Conservation (phyloP, 768 basidiomycete genomes). For the Dendrothele bispora region DNA sequence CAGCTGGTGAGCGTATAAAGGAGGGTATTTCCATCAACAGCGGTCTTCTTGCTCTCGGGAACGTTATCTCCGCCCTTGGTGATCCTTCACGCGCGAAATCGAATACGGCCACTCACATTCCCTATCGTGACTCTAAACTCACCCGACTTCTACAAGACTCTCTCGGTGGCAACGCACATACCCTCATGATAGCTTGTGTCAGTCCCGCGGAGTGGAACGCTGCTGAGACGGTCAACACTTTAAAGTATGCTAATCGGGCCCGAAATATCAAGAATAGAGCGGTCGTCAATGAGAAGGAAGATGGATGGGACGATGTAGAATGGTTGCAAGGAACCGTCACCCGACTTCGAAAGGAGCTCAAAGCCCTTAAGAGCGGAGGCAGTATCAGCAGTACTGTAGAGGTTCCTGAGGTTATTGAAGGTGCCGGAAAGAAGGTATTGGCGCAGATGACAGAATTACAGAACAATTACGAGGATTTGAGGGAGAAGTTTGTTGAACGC, state of each 20-base stretch:
- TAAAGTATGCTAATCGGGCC: slow-evolving; percentile 97
- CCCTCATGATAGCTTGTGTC: slow-evolving; percentile 98
- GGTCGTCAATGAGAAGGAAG: slow-evolving; percentile 89
- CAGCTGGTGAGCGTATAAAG: slow-evolving; percentile 93
- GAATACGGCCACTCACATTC: slow-evolving; percentile 84
- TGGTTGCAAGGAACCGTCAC: slow-evolving; percentile 89
- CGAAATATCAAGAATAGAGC: slow-evolving; percentile 96
- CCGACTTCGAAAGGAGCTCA: slow-evolving; percentile 86
- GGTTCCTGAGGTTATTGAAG: slow-evolving; percentile 47
- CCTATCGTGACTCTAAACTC: slow-evolving; percentile 98
- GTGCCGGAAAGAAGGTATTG: slow-evolving; percentile 72
- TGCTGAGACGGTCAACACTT: slow-evolving; percentile 88
- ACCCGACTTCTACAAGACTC: slow-evolving; percentile 96
- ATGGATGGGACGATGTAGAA: slow-evolving; percentile 98
- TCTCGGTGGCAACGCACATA: slow-evolving; percentile 95
- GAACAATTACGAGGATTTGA: slow-evolving; percentile 81
- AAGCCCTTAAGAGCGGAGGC: slow-evolving; percentile 68
- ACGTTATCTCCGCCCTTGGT: slow-evolving; percentile 96
- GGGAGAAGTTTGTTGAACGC: slow-evolving; percentile 83
- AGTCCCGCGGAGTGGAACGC: slow-evolving; percentile 96
- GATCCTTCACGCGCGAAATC: slow-evolving; percentile 88
- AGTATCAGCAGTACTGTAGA: slow-evolving; percentile 21
- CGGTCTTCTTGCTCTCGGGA: slow-evolving; percentile 92
- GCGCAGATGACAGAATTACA: slow-evolving; percentile 83
- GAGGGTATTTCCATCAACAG: slow-evolving; percentile 99